Base-by-base conservation (phyloP, 345 rosid species). In the Kandelia obovata region DNA sequence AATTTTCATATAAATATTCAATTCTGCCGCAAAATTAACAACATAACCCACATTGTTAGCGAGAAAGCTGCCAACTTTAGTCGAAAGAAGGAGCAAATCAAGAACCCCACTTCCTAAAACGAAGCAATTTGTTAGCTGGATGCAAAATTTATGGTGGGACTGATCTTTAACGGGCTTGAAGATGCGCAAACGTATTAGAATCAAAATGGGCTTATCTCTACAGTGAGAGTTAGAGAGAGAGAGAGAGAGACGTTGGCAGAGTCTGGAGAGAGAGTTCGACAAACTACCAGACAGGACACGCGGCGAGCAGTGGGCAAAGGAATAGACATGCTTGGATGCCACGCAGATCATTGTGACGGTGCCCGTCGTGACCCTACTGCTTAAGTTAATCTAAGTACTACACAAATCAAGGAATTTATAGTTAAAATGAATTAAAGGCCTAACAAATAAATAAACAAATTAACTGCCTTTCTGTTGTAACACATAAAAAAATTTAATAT, bases 151-250 rank as follows among this genome's bases (percentile, higher is more conserved):
- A 23, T 25, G 59, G 16, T 23, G 25, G 59, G 30, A 56, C 23
- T 9, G 6, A 43, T 43, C 16, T 43, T 43, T 43, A 11, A 43
- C 59, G 28, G 30, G 59, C 28, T 23, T 10, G 28, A 27, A 56
- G 28, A 56, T 8, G 16, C 15, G 10, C 6, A 25, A 56, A 8
- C 17, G 28, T 3, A 10, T 8, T 21, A 8, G 30, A 56, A 56
- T 4, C 28, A 9, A 5, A 5, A 56, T 27, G 5, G 13, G 31
- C 15, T 15, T 43, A 2, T 34, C 6, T 28, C 16, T 27, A 23
- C 23, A 39, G 64, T 16, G 55, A 23, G 20, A 34, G 66, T 2
- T 8, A 47, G 76, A 49, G 75, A 71, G 73, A 49, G 72, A 71
- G 59, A 55, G 19, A 43, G 49, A 13, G 19, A 13, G 1, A 5